Conservation (phyloP, 805 yeast species). For the Saccharomycopsis fermentans region DNA sequence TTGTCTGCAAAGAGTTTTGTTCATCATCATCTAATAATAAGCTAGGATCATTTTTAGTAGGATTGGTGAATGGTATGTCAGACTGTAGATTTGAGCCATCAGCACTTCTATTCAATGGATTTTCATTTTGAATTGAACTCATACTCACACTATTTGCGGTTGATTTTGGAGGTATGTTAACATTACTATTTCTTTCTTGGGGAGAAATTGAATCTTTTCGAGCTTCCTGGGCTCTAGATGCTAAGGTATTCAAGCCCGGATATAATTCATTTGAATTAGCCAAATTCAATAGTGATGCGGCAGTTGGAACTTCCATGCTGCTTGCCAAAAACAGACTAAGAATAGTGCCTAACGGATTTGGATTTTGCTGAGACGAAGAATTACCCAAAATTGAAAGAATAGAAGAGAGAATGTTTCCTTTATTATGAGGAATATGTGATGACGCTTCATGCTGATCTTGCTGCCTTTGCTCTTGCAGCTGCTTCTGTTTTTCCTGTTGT, state of each 20-base stretch:
- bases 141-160: neutral
- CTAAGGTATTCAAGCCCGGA: constrained; percentile 16
- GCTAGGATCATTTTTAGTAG: neutral
- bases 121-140: neutral
- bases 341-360: neutral
- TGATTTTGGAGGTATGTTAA: neutral
- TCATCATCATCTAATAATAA: neutral
- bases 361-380: neutral
- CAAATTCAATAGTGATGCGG: constrained; percentile 12
- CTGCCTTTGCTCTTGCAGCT: neutral
- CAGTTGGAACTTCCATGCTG: constrained; percentile 1
- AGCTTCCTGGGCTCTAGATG: constrained; percentile 11
- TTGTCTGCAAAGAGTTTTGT: neutral
- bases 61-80: neutral
- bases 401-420: neutral
- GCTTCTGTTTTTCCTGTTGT: neutral
- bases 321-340: neutral
- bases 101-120: neutral
- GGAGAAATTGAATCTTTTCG: constrained; percentile 2
- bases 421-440: neutral
- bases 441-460: neutral
- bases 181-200: neutral
- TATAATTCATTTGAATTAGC: constrained; percentile 16
- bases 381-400: neutral
- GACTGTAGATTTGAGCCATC: neutral